Evolutionary conservation across 257 asterid genomes (phyloP).

Genomic region (Ilex aquifolium): DNA sequence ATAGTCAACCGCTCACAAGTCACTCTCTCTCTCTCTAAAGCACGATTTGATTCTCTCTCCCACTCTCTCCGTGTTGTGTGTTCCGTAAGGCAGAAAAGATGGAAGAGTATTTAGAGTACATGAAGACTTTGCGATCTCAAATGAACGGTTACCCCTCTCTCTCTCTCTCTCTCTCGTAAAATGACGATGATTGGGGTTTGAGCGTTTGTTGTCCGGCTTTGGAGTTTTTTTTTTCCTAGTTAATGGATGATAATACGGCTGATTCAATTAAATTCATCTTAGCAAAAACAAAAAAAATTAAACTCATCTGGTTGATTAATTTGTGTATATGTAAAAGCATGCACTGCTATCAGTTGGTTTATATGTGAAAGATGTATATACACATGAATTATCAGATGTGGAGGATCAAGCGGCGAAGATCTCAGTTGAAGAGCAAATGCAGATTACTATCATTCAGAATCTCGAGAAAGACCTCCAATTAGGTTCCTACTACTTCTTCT

Average conservation of each 20-base stretch:
- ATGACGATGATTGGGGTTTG: slow-evolving; percentile 1
- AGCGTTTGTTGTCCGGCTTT: not conserved
- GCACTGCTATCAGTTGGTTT: too few relatives aligned
- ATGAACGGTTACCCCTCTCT: slow-evolving; percentile 48
- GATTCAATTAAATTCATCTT: not conserved
- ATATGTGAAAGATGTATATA: not conserved
- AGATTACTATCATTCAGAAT: slow-evolving; percentile 45
- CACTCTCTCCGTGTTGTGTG: too few relatives aligned
- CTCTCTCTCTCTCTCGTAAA: not conserved
- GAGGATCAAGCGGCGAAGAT: slow-evolving; percentile 84
- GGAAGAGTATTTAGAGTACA: slow-evolving; percentile 79
- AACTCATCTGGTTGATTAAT: slow-evolving; percentile 5
- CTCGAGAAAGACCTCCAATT: slow-evolving; percentile 61
- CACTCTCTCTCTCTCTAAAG: too few relatives aligned
- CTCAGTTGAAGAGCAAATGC: slow-evolving; percentile 79
- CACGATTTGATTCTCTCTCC: too few relatives aligned
- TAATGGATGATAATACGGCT: not conserved
- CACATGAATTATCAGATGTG: slow-evolving; percentile 55
- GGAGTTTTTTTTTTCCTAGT: not conserved
- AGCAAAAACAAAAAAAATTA: too few relatives aligned
- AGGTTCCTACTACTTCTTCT: slow-evolving; percentile 26
- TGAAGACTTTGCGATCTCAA: slow-evolving; percentile 84
- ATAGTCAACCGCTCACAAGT: too few relatives aligned
- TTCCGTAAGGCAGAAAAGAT: slow-evolving; percentile 15
- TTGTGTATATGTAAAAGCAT: not conserved